Evolutionary conservation across 345 rosid genomes (phyloP), one percentile per base, ranked within the genome.

Genomic region (Aquilaria malaccensis): DNA sequence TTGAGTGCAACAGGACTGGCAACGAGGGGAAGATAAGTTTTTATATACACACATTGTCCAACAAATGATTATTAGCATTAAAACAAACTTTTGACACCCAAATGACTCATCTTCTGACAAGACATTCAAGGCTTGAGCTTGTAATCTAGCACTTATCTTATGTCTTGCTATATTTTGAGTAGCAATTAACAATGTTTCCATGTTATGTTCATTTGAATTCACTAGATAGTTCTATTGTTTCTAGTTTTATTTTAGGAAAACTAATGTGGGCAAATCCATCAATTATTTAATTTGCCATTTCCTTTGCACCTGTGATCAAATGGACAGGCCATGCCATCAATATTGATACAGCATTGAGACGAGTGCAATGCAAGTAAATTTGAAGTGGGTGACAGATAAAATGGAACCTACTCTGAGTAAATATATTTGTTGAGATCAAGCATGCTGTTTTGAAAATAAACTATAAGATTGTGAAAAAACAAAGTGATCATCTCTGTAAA

Each of bases 331-430:
- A 74, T 84, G 63, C 68, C 79, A 50, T 72, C 80, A 3, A 62
- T 72, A 59, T 71, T 79, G 70, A 75, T 72, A 55, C 33, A 45
- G 60, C 61, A 79, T 63, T 61, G 77, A 72, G 80, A 74, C 65
- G 77, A 76, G 60, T 59, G 66, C 61, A 52, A 62, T 59, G 61
- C 63, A 53, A 37, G 49, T 33, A 68, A 61, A 41, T 50, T 65
- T 43, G 61, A 70, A 52, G 74, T 72, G 70, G 69, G 71, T 66
- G 64, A 67, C 45, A 58, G 86, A 93, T 84, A 70, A 59, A 74
- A 56, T 43, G 11, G 45, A 52, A 45, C 9, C 10, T 53, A 53
- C 51, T 64, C 55, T 22, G 53, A 4, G 32, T 47, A 31, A 13
- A 50, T 13, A 51, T 60, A 30, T 29, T 12, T 56, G 15, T 3